Conservation (phyloP, 257 asterid genomes). For the Penstemon newberryi region DNA sequence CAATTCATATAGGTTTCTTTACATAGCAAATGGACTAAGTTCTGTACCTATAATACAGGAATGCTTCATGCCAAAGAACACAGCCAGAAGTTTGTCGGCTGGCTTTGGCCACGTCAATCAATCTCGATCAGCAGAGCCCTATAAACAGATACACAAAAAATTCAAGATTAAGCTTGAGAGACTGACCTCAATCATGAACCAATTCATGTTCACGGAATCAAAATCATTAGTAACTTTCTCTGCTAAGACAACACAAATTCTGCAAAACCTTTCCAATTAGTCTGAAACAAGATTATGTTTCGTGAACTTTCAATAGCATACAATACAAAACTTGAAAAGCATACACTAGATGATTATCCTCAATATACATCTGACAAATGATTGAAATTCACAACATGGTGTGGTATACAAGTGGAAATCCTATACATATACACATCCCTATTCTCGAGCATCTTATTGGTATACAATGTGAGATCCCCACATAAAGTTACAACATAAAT, state of each 20-base stretch:
- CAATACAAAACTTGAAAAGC: background rate
- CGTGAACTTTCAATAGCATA: background rate
- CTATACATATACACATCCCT: constrained; percentile 5
- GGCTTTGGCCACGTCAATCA: constrained; percentile 21
- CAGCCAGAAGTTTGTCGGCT: background rate
- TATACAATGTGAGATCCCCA: background rate
- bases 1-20: too few relatives aligned
- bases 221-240: background rate
- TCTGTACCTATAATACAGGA: constrained; percentile 3
- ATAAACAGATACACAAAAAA: constrained; percentile 26
- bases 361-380: background rate
- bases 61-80: constrained; percentile 13
- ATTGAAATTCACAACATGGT: constrained; percentile 3
- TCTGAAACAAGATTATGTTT: background rate
- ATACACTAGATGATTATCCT: background rate
- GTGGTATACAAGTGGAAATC: constrained; percentile 16
- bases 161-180: constrained; percentile 9
- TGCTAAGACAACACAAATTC: background rate
- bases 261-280: constrained; percentile 3
- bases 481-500: constrained; percentile 8
- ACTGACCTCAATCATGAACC: constrained; percentile 1
- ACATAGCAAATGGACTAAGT: too few relatives aligned
- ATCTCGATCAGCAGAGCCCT: constrained; percentile 31
- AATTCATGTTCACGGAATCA: background rate
- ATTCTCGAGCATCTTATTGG: constrained; percentile 13